phyloP scores from a whole-genome alignment of 1,139 yeast genomes.

The Spathaspora sp. region DNA sequence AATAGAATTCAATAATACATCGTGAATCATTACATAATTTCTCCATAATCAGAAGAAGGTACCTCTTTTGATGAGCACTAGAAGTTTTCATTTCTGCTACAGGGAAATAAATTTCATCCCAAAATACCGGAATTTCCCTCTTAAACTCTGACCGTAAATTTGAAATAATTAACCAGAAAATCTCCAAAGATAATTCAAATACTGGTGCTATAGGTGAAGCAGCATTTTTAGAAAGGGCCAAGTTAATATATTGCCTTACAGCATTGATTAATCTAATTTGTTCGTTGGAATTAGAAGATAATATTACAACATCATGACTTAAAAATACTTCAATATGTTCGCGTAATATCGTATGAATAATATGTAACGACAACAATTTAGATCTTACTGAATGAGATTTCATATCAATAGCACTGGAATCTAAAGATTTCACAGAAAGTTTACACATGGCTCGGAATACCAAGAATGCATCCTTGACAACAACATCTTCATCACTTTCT shows the following conservation, averaged over 20 bases:
- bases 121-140: constrained; percentile 88
- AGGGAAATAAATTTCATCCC: constrained; percentile 92
- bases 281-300: constrained; percentile 57
- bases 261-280: constrained; percentile 70
- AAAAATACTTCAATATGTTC: constrained; percentile 84
- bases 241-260: constrained; percentile 78
- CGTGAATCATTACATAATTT: constrained; percentile 86
- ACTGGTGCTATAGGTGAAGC: constrained; percentile 91
- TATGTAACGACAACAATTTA: constrained; percentile 81
- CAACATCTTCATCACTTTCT: constrained; percentile 57
- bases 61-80: constrained; percentile 88
- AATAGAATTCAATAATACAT: constrained; percentile 84
- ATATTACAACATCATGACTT: constrained; percentile 60
- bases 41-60: constrained; percentile 73
- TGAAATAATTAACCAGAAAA: constrained; percentile 85
- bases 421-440: constrained; percentile 77
- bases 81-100: constrained; percentile 90
- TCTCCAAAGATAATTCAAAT: constrained; percentile 87
- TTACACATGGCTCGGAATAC: constrained; percentile 94
- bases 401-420: constrained; percentile 75
- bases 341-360: constrained; percentile 80
- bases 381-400: constrained; percentile 91
- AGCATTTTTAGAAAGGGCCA: constrained; percentile 85
- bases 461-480: constrained; percentile 87
- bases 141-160: constrained; percentile 86